Conservation (phyloP, 1,284 basidiomycete species). For the Trametes versicolor region DNA sequence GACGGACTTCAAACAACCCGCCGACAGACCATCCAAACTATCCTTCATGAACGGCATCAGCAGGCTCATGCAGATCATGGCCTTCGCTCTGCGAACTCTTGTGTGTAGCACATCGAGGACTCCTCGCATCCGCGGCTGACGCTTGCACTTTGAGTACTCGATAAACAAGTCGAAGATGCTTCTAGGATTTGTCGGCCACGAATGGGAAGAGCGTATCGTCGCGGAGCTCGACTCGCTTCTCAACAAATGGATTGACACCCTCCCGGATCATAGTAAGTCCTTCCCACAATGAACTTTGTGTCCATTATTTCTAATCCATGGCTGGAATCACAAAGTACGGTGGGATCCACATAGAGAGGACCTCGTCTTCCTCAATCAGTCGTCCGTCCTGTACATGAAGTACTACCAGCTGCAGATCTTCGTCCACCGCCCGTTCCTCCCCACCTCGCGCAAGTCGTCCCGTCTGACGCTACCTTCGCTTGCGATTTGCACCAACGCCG, state of each 20-base stretch:
- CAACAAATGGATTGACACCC: conserved; percentile 68
- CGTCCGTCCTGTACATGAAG: conserved; percentile 59
- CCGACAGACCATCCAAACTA: conserved; percentile 51
- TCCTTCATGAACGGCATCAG: conserved; percentile 59
- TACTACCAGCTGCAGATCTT: conserved; percentile 68
- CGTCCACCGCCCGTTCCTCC: conserved; percentile 72
- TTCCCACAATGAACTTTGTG: too few species aligned
- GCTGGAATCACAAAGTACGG: conserved; percentile 47
- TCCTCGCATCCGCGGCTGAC: not conserved
- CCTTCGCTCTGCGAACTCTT: conserved; percentile 62
- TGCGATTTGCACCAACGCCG: conserved; percentile 70
- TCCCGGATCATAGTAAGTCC: conserved; percentile 58
- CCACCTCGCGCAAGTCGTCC: conserved; percentile 52
- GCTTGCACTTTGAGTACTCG: conserved; percentile 54
- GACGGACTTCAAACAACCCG: conserved; percentile 56
- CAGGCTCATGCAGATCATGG: conserved; percentile 63
- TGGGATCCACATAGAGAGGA: conserved; percentile 66
- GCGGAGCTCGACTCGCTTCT: conserved; percentile 68
- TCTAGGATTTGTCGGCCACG: conserved; percentile 56
- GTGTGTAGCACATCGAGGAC: conserved; percentile 36
- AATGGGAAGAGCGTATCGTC: conserved; percentile 63
- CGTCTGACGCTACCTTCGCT: conserved; percentile 60
- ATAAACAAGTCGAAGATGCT: conserved; percentile 62
- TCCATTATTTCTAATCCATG: not conserved
- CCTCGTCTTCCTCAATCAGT: conserved; percentile 58